Evolutionary conservation across 2,329 filamentous ascomycete genomes (phyloP), one percentile per base, ranked within the genome.

Genomic region (Verticillium zaregamsianum): DNA sequence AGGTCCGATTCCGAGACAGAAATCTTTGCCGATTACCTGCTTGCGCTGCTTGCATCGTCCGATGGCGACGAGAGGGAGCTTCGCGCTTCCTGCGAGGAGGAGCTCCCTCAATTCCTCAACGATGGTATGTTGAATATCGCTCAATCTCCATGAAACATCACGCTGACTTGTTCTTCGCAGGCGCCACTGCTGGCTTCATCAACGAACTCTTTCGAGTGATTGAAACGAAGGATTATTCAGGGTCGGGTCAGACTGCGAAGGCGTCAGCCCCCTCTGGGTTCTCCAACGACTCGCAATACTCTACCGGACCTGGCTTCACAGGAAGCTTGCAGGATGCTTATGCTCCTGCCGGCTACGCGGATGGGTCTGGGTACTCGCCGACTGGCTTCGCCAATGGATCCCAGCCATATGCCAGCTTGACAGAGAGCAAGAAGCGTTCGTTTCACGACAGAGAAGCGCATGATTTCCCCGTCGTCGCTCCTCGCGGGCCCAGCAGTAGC

Each of bases 11-110:
- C 90, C 58, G 91, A 95, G 72, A 85, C 88, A 35, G 91, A 93
- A 69, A 90, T 94, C 5, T 86, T 95, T 3, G 91, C 90, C 56
- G 91, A 95, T 68, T 95, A 93, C 72, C 89, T 94, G n/a, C 81
- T 93, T 64, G 91, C 90, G 7, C 83, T 95, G 23, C 77, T 94
- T 55, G 85, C 86, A 65, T 66, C 66, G 60, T 87, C 90, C 64
- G 89, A 92, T 66, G 89, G 88, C 64, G 81, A 86, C 58, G 78
- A 83, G 49, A 80, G 82, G n/a, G 80, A 84, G 23, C 87, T 93
- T 60, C 84, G 86, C 69, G 79, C 82, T 68, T 84, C 90, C 59
- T 92, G 90, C 73, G 82, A 91, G 70, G 81, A 85, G 59, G 89
- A 92, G 72, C 86, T 94, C 49, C 83, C 85, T 2, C 90, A 93